A percentile compares a stretch with the other conserved stretches of the same genome.
Conservation (phyloP, 306 rosid species). For the Crotalaria pallida region DNA sequence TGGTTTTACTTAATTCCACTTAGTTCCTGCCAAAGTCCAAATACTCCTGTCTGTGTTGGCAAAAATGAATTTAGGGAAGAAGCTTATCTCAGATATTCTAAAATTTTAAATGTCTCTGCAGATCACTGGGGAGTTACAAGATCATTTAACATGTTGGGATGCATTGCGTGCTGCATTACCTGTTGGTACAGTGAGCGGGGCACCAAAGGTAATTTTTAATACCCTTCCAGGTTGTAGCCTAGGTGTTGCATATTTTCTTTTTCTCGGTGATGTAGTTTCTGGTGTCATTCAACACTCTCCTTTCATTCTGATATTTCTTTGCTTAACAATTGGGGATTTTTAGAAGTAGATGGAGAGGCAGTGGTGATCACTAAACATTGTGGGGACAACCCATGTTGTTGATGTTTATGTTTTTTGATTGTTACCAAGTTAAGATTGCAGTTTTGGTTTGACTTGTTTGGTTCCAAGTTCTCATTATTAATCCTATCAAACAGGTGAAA, state of each 20-base stretch:
- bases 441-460: not conserved
- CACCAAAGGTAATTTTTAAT: constrained; percentile 67
- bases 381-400: not conserved
- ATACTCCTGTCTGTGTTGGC: not conserved
- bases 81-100: not conserved
- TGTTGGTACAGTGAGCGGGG: constrained; percentile 98
- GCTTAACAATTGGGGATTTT: not conserved
- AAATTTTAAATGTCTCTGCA: constrained; percentile 26
- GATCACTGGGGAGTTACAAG: constrained; percentile 88
- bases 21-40: not conserved
- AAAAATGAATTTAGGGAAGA: not conserved
- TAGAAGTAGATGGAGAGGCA: not conserved
- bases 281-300: not conserved
- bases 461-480: constrained; percentile 3
- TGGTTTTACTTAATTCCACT: constrained; percentile 5
- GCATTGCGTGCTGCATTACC: constrained; percentile 87
- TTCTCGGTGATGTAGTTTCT: not conserved
- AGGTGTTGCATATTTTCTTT: not conserved
- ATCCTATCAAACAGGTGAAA: constrained; percentile 65
- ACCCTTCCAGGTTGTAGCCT: not conserved
- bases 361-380: not conserved
- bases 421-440: not conserved
- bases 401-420: not conserved
- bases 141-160: constrained; percentile 83
- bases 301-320: constrained; percentile 1